Evolutionary conservation across 2,329 filamentous ascomycete species (phyloP), one percentile per base, ranked within the genome.

Genomic region (Hirsutella minnesotensis): DNA sequence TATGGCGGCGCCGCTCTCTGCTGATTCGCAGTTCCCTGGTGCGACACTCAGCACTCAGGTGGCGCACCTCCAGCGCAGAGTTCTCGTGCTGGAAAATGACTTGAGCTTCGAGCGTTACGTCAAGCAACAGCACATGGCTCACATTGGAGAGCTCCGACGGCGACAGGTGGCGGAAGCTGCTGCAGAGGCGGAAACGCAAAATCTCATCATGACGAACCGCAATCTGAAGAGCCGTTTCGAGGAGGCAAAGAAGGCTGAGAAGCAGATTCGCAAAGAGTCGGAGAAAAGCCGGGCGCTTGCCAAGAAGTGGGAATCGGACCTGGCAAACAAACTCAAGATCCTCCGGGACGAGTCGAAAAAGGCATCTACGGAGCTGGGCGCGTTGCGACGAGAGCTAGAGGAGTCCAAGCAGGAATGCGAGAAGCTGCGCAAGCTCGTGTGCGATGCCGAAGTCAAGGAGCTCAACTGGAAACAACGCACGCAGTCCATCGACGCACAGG

Each of bases 41-140:
- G 55, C 56, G 39, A 59, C 67, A 41, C 42, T 53, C 39, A 53
- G 61, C 46, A 56, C 63, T 15, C 64, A 71, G 44, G 53, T 72
- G 22, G 64, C 72, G 1, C 75, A 78, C 49, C 64, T 92, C 3
- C 79, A 86, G 50, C 75, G 82, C 35, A 81, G 88, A 52, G 75
- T 87, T n/a, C 73, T 87, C 42, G 65, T 89, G 2, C 62, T 92
- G 10, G 79, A 82, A 37, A 92, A 89, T 47, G 85, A 92, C 52
- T 68, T 92, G 36, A 85, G 83, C 49, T 92, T 90, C 54, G 86
- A 92, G 58, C 73, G 83, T 21, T 90, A 87, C 59, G 72, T 90
- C 53, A 90, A 89, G 56, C 78, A 87, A 49, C 86, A 92, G 54
- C 86, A 90, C 57, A 76, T 89, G 50, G 76, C 81, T 2, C 84